Percentiles rank a stretch among this genome's conserved stretches.
phyloP scores from a whole-genome alignment of 2,329 filamentous ascomycete species.

The Arthroderma uncinatum region DNA sequence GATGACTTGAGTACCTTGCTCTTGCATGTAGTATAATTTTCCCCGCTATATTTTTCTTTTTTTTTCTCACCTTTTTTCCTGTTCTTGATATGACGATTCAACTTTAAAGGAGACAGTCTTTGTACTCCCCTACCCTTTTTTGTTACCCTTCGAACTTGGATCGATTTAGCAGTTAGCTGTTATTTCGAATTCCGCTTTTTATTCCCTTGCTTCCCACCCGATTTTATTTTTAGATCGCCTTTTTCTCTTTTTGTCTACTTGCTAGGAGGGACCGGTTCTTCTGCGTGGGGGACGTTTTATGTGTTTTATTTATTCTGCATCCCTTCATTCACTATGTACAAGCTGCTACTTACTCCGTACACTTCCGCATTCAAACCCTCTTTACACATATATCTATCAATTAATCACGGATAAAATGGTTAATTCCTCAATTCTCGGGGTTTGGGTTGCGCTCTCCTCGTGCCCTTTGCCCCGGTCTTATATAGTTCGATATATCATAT shows the following conservation, averaged over 20 bases:
- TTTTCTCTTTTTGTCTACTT: neutral
- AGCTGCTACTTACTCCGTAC: neutral
- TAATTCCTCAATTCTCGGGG: neutral
- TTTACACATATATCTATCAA: neutral
- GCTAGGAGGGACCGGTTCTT: constrained; percentile 1
- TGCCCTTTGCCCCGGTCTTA: neutral
- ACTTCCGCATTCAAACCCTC: neutral
- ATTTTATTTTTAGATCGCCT: neutral
- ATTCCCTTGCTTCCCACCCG: neutral
- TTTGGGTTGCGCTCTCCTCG: no score
- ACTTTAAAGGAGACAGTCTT: neutral
- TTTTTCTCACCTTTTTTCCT: neutral
- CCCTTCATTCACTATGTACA: neutral
- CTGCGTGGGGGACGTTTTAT: neutral
- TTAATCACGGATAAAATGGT: neutral
- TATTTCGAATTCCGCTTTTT: neutral
- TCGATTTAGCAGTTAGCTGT: neutral
- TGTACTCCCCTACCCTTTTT: neutral
- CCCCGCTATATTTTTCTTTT: neutral
- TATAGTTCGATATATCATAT: neutral
- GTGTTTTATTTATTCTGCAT: neutral
- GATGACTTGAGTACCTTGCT: constrained; percentile 16
- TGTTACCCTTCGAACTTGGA: neutral
- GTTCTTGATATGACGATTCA: neutral
- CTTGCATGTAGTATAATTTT: constrained; percentile 5